Evolutionary conservation across 306 rosid species (phyloP), one percentile per base, ranked within the genome.

Genomic region (Cucumis melo): DNA sequence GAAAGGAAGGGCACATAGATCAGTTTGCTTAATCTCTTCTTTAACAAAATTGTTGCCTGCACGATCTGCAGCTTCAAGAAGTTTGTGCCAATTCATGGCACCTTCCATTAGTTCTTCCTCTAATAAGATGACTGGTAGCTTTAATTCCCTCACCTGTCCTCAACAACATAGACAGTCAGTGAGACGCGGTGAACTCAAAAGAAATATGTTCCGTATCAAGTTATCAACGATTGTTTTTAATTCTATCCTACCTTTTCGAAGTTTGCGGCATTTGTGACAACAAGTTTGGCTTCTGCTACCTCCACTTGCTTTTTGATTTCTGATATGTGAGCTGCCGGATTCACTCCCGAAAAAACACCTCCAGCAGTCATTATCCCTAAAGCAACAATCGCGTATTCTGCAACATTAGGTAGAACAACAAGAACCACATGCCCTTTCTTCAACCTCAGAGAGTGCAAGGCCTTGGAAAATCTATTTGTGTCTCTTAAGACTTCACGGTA

Each of bases 1-100:
- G 83, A 94, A 94, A 7, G 99, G 97, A 83, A 94, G 88, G 7
- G 96, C 99, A 79, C 99, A 94, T 4, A 92, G 82, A 79, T 94
- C 96, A 75, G 48, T 87, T 77, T 92, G 99, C 6, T 80, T 48
- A 46, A 90, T 34, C 3, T 82, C 55, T 73, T 86, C 89, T 51
- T 74, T 71, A 12, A 17, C 10, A 11, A 6, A 12, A 19, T 73
- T 80, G 54, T 67, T 32, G 2, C 96, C 89, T 1, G 88, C 91
- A 1, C 83, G 79, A 51, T 90, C 95, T 21, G 84, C 96, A 39
- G 96, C 96, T 77, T 92, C 93, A 2, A 94, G 91, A 55, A 94
- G 76, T 71, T 91, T 87, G 41, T 76, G 82, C 97, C 97, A 90
- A 44, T 88, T 92, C 86, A 87, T 88, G 3, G 97, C 85, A 29